phyloP scores from a whole-genome alignment of 1,139 yeast genomes.

The Zygotorulaspora mrakii region DNA sequence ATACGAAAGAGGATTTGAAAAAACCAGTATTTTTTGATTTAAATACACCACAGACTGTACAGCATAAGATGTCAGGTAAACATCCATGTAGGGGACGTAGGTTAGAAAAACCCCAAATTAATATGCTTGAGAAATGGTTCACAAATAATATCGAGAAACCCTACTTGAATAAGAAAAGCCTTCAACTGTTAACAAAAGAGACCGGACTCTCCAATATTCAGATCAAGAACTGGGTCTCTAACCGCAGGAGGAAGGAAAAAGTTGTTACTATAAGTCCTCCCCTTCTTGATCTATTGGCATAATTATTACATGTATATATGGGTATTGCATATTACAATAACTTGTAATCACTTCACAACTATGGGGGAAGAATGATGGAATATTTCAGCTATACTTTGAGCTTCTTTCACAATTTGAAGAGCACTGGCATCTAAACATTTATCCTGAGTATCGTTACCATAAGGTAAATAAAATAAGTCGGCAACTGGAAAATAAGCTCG shows the following conservation, averaged over 20 bases:
- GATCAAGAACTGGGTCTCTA: conserved; percentile 30
- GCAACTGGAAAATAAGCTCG: conserved; percentile 12
- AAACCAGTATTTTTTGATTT: conserved; percentile 14
- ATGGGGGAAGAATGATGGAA: conserved; percentile 18
- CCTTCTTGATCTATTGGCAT: conserved; percentile 2
- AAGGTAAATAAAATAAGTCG: conserved; percentile 14
- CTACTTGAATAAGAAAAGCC: conserved; percentile 20
- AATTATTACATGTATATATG: too few relatives aligned
- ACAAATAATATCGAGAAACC: conserved; percentile 19
- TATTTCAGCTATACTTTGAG: conserved; percentile 18
- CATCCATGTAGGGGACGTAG: conserved; percentile 24
- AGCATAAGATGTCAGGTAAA: conserved; percentile 5
- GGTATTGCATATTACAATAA: neutral
- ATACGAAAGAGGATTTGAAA: neutral
- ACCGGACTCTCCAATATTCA: conserved; percentile 24
- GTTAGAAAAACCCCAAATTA: conserved; percentile 19
- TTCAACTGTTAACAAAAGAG: conserved; percentile 12
- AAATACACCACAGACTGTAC: conserved; percentile 21
- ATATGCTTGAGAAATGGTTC: conserved; percentile 25
- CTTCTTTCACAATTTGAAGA: conserved; percentile 17
- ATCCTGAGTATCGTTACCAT: conserved; percentile 43
- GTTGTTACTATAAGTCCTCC: conserved; percentile 1
- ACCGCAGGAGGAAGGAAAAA: conserved; percentile 28
- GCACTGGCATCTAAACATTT: conserved; percentile 11
- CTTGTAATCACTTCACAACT: conserved; percentile 15